These are phyloP conservation scores for Persicaria tinctoria DNA, from an alignment of 148 eudicot genomes.

Conservation along the genomic window DNA sequence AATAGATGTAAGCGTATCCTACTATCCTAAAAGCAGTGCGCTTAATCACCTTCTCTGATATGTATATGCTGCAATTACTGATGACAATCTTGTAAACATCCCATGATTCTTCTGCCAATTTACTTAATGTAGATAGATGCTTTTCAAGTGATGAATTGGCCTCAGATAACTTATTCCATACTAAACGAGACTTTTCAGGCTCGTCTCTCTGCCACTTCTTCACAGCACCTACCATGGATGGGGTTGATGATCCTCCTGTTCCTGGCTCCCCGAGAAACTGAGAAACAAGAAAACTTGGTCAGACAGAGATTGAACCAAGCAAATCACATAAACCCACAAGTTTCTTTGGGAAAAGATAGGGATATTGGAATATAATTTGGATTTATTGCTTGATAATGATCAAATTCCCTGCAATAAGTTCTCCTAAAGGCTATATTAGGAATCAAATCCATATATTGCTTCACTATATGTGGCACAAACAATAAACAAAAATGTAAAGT, in stretches of 20 bases:
- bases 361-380: neutral
- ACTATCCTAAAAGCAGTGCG: neutral
- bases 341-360: neutral
- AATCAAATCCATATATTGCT: neutral
- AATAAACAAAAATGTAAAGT: neutral
- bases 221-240: constrained; percentile 98
- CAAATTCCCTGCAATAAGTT: neutral
- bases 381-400: neutral
- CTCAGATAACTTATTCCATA: constrained; percentile 72
- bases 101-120: constrained; percentile 46
- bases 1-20: neutral
- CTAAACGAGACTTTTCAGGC: constrained; percentile 55
- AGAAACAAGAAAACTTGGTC: constrained; percentile 13
- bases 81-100: constrained; percentile 54
- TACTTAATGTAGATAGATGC: constrained; percentile 43
- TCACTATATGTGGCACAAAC: neutral
- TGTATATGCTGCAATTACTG: constrained; percentile 47
- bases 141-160: constrained; percentile 64
- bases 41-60: constrained; percentile 61
- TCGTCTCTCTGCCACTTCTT: constrained; percentile 97
- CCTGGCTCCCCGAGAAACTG: constrained; percentile 98
- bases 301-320: neutral
- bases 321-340: neutral
- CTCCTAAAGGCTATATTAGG: neutral
- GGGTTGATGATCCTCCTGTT: constrained; percentile 95